Percentiles rank a stretch among this genome's conserved stretches.
These are phyloP conservation scores for Trichoderma asperelloides DNA, from an alignment of 495 filamentous ascomycete genomes.

Conservation along the genomic window DNA sequence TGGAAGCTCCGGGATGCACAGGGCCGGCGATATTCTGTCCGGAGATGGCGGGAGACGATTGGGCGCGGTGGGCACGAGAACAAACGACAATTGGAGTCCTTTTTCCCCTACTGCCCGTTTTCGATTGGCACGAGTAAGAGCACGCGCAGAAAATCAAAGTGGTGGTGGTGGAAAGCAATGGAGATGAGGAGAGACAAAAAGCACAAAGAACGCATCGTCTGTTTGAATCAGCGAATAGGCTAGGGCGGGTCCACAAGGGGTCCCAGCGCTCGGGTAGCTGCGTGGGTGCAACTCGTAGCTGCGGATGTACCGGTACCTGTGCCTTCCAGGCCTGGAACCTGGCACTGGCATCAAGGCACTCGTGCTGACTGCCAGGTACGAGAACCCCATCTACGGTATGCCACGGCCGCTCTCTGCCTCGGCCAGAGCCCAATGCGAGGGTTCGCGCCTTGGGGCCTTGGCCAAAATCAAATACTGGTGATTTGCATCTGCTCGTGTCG, in stretches of 20 bases:
- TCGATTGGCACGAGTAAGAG: not conserved
- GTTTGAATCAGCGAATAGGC: not conserved
- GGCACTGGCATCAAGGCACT: too few relatives aligned
- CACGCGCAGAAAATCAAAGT: not conserved
- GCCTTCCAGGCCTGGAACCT: too few relatives aligned
- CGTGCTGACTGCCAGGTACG: too few relatives aligned
- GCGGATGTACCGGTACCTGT: not conserved
- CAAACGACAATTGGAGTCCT: not conserved
- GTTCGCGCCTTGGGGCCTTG: not conserved
- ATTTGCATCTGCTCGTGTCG: not conserved
- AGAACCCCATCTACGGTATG: too few relatives aligned
- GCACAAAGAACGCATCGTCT: not conserved
- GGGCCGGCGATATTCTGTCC: not conserved
- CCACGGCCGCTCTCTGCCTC: too few relatives aligned
- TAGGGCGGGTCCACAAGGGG: not conserved
- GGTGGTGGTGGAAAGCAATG: not conserved
- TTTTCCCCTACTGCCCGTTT: not conserved
- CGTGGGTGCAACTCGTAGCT: not conserved
- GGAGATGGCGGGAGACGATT: not conserved
- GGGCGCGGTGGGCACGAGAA: not conserved
- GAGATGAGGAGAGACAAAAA: not conserved
- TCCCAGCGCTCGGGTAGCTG: not conserved
- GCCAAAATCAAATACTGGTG: not conserved
- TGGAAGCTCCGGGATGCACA: conserved; percentile 4
- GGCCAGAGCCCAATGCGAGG: too few relatives aligned